Percentiles rank a stretch among this genome's conserved stretches.
These are phyloP conservation scores for Beta corolliflora DNA, from an alignment of 179 eudicot genomes.

Conservation along the genomic window DNA sequence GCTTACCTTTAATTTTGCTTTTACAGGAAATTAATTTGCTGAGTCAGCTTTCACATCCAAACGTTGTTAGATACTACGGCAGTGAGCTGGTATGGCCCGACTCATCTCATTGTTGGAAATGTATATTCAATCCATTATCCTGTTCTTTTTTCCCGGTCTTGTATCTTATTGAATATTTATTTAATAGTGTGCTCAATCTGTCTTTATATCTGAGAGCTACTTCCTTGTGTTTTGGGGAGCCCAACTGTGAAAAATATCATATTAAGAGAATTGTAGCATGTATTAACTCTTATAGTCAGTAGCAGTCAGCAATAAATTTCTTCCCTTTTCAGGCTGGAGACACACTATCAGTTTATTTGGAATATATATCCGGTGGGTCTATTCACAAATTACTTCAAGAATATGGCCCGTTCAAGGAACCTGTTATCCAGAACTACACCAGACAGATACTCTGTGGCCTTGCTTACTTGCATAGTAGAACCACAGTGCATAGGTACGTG, in stretches of 20 bases:
- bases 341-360: slow-evolving; percentile 85
- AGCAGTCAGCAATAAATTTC: slow-evolving; percentile 9
- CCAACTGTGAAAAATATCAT: neutral
- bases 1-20: slow-evolving; percentile 29
- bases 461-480: slow-evolving; percentile 85
- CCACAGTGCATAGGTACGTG: slow-evolving; percentile 84
- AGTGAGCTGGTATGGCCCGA: slow-evolving; percentile 77
- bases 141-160: neutral
- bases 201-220: neutral
- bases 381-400: slow-evolving; percentile 94
- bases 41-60: slow-evolving; percentile 82
- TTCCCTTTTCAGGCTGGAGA: slow-evolving; percentile 68
- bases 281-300: neutral
- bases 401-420: slow-evolving; percentile 95
- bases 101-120: slow-evolving; percentile 15
- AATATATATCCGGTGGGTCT: slow-evolving; percentile 97
- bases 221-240: neutral
- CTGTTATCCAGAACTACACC: slow-evolving; percentile 93
- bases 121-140: neutral
- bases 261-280: neutral
- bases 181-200: neutral
- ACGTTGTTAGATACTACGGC: slow-evolving; percentile 89
- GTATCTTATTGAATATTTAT: neutral
- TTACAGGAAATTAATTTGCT: slow-evolving; percentile 88
- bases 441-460: slow-evolving; percentile 89